Evolutionary conservation across 2,329 filamentous ascomycete genomes (phyloP).

Genomic region (Sphaerostilbella broomeana): DNA sequence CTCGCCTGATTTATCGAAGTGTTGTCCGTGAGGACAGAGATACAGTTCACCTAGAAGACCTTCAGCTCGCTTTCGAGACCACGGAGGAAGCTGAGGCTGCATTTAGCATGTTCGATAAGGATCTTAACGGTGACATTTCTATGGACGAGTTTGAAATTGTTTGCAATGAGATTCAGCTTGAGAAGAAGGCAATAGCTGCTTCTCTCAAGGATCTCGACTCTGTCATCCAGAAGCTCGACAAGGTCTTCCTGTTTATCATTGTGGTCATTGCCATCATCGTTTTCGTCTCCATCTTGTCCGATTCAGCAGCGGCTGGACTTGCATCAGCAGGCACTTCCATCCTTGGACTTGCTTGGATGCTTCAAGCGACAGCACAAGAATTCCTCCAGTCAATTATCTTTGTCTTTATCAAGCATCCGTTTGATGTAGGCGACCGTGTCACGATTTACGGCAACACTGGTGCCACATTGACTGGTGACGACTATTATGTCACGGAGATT

Average conservation of each 20-base stretch:
- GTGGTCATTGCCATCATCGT: constrained; percentile 74
- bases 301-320: constrained; percentile 83
- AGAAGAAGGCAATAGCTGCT: constrained; percentile 91
- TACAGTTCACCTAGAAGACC: constrained; percentile 69
- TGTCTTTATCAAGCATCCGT: constrained; percentile 95
- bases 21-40: constrained; percentile 70
- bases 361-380: constrained; percentile 87
- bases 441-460: constrained; percentile 88
- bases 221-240: constrained; percentile 82
- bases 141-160: constrained; percentile 92
- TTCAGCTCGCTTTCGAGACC: constrained; percentile 71
- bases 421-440: constrained; percentile 91
- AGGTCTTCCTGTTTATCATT: constrained; percentile 84
- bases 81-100: constrained; percentile 83
- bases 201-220: constrained; percentile 93
- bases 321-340: constrained; percentile 81
- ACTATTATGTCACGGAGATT: constrained; percentile 95
- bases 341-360: constrained; percentile 87
- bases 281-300: constrained; percentile 82
- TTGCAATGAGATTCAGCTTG: constrained; percentile 87
- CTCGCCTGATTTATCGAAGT: constrained; percentile 80
- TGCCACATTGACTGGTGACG: constrained; percentile 69
- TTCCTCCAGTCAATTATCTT: constrained; percentile 92
- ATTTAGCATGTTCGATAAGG: constrained; percentile 90
- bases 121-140: constrained; percentile 92